phyloP scores from a whole-genome alignment of 2,329 filamentous ascomycete species.

The Septoria linicola region DNA sequence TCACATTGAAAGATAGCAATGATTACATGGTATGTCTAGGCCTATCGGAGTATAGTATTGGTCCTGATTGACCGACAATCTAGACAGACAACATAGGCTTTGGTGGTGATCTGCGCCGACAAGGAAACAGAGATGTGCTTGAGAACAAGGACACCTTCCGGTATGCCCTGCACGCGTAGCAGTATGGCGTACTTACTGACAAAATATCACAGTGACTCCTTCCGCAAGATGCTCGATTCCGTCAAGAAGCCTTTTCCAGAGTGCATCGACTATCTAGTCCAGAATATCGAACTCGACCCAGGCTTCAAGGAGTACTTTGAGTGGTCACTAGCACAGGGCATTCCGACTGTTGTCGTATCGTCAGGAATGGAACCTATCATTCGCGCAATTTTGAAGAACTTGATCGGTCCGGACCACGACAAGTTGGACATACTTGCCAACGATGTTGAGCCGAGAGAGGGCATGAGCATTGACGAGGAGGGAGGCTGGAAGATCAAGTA shows the following conservation, averaged over 20 bases:
- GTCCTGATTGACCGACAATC: conserved; percentile 56
- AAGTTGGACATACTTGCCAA: conserved; percentile 92
- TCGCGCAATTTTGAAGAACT: conserved; percentile 72
- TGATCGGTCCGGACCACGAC: conserved; percentile 74
- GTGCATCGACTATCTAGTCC: conserved; percentile 74
- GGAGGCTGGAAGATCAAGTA: conserved; percentile 85
- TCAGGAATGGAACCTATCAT: conserved; percentile 94
- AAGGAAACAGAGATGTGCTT: conserved; percentile 76
- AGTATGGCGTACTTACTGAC: background rate
- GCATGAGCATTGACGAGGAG: conserved; percentile 72
- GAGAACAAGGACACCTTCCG: conserved; percentile 70
- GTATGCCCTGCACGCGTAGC: conserved; percentile 33
- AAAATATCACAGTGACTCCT: conserved; percentile 60
- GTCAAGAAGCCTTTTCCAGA: conserved; percentile 75
- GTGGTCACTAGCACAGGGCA: conserved; percentile 77
- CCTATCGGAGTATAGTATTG: background rate
- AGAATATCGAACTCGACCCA: conserved; percentile 86
- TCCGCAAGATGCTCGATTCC: conserved; percentile 89
- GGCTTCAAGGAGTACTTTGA: conserved; percentile 83
- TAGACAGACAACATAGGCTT: conserved; percentile 92
- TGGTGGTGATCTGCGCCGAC: conserved; percentile 66
- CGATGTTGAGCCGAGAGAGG: conserved; percentile 65
- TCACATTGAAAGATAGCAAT: conserved; percentile 73
- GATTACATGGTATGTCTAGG: conserved; percentile 56
- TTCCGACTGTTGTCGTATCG: conserved; percentile 88